Conservation (phyloP, 306 rosid genomes). For the Crotalaria pallida region DNA sequence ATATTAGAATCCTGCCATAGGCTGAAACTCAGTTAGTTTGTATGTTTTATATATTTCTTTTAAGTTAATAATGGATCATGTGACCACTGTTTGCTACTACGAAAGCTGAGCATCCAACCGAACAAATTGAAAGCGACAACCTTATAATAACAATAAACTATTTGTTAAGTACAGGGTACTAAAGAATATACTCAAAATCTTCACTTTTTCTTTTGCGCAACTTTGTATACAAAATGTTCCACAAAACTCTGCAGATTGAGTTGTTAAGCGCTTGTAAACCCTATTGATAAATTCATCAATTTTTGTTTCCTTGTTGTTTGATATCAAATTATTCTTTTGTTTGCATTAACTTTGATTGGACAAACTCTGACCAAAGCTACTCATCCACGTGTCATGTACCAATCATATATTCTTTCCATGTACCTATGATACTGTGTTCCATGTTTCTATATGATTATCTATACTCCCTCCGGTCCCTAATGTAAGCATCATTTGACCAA, state of each 20-base stretch:
- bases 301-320: conserved; percentile 16
- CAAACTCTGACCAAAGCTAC: neutral
- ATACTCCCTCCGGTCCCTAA: too few species aligned
- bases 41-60: neutral
- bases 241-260: neutral
- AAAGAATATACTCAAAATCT: conserved; percentile 26
- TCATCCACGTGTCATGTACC: neutral
- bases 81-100: conserved; percentile 13
- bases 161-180: neutral
- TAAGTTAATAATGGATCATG: conserved; percentile 1
- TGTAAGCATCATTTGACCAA: too few species aligned
- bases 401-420: neutral
- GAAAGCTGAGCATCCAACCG: conserved; percentile 7
- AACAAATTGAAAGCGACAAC: conserved; percentile 24
- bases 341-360: neutral
- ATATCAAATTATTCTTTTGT: neutral
- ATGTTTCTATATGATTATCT: too few species aligned
- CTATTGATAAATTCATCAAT: conserved; percentile 9
- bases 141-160: neutral
- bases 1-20: too few species aligned
- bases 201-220: neutral
- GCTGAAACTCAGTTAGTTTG: too few species aligned
- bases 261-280: conserved; percentile 12
- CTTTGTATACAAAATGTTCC: neutral
- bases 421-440: neutral